A percentile compares a stretch with the other conserved stretches of the same genome.
Evolutionary conservation across 1,139 yeast species (phyloP).

Genomic region (Geotrichum armillariae): DNA sequence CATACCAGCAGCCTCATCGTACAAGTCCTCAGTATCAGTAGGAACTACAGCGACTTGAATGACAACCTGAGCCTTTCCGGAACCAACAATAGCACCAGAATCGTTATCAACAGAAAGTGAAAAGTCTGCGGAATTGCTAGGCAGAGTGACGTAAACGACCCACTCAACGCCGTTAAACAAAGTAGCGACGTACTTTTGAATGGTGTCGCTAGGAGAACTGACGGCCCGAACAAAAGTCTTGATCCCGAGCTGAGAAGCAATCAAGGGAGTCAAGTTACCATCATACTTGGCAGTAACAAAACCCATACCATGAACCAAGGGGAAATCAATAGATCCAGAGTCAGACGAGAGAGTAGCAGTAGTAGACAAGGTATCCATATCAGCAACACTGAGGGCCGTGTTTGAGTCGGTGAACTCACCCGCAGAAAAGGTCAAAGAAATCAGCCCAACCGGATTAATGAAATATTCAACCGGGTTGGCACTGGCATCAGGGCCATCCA

Average conservation of each 20-base stretch:
- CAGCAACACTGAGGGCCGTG: conserved; percentile 51
- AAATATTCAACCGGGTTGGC: conserved; percentile 38
- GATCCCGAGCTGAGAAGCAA: conserved; percentile 58
- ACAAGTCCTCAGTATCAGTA: conserved; percentile 15
- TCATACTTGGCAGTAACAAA: conserved; percentile 65
- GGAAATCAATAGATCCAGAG: conserved; percentile 35
- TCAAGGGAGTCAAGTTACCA: conserved; percentile 52
- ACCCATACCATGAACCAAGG: conserved; percentile 78
- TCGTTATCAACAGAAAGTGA: conserved; percentile 52
- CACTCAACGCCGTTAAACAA: conserved; percentile 52
- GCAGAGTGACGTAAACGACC: conserved; percentile 57
- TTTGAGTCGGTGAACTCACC: conserved; percentile 43
- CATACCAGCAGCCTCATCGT: conserved; percentile 62
- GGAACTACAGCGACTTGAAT: conserved; percentile 63
- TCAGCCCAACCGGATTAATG: conserved; percentile 43
- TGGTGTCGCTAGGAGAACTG: conserved; percentile 1
- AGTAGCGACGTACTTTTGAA: conserved; percentile 46
- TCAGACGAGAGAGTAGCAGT: conserved; percentile 36
- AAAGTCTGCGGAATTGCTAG: conserved; percentile 45
- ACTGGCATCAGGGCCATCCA: conserved; percentile 58
- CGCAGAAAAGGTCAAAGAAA: conserved; percentile 39
- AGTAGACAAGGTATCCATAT: conserved; percentile 56
- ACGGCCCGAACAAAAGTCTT: conserved; percentile 39
- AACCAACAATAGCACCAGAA: conserved; percentile 27
- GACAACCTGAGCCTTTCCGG: conserved; percentile 49